These are phyloP conservation scores for Heracleum sosnowskyi DNA, from an alignment of 129 eudicot genomes.

Conservation along the genomic window DNA sequence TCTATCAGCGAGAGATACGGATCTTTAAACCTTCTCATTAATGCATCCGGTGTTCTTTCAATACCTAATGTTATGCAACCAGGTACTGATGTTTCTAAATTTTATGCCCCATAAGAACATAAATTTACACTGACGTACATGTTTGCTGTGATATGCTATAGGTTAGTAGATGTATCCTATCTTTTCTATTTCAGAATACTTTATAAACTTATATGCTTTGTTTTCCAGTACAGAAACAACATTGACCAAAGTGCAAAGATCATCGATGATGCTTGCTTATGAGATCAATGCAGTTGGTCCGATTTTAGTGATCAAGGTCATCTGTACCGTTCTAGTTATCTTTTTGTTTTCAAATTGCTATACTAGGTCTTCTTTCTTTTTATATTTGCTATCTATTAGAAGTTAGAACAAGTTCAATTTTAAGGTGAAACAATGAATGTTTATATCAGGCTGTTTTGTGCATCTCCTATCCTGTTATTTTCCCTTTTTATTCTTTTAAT, in stretches of 20 bases:
- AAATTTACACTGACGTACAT: background rate
- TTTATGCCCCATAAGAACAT: background rate
- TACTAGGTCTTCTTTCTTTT: background rate
- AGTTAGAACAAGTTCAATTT: background rate
- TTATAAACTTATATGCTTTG: conserved; percentile 9
- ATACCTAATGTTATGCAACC: conserved; percentile 76
- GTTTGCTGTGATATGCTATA: background rate
- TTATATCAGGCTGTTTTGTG: background rate
- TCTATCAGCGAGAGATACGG: conserved; percentile 60
- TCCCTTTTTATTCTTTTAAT: background rate
- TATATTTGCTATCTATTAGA: background rate
- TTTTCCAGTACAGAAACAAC: conserved; percentile 77
- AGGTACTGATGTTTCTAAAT: conserved; percentile 36
- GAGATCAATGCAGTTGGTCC: conserved; percentile 96
- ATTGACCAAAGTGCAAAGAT: conserved; percentile 64
- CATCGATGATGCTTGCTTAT: conserved; percentile 73
- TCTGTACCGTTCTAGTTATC: background rate
- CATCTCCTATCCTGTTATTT: background rate
- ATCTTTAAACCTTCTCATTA: conserved; percentile 66
- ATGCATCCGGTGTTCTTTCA: conserved; percentile 88
- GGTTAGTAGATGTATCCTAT: background rate
- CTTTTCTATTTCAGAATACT: background rate
- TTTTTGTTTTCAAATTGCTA: background rate
- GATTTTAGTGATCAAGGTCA: conserved; percentile 77
- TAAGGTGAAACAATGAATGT: background rate